Conservation (phyloP, 768 basidiomycete species). For the Scleroderma bovista region DNA sequence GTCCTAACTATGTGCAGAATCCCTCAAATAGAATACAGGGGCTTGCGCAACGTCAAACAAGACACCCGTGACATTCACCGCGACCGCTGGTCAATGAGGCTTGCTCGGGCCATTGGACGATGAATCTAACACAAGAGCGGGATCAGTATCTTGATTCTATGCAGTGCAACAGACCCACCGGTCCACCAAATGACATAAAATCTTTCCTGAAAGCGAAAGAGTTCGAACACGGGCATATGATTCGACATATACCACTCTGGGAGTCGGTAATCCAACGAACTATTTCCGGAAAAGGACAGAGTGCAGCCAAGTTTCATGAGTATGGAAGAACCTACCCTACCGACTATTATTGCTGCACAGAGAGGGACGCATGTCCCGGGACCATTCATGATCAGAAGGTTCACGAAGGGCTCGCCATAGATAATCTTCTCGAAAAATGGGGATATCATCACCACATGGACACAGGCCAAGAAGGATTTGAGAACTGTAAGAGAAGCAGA, state of each 20-base stretch:
- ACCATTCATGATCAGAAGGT: conserved; percentile 85
- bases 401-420: conserved; percentile 41
- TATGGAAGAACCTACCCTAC: conserved; percentile 48
- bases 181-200: conserved; percentile 80
- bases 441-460: conserved; percentile 53
- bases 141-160: conserved; percentile 9
- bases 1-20: no score
- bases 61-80: conserved; percentile 56
- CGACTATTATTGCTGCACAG: conserved; percentile 63
- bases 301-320: not conserved
- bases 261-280: conserved; percentile 70
- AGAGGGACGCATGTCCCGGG: conserved; percentile 90
- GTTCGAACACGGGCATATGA: conserved; percentile 84
- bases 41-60: conserved; percentile 45
- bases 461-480: conserved; percentile 52
- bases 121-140: conserved; percentile 46
- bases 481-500: conserved; percentile 64
- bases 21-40: not conserved
- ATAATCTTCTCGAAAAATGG: conserved; percentile 36
- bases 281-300: conserved; percentile 26
- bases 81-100: conserved; percentile 36
- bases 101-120: conserved; percentile 82
- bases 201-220: conserved; percentile 79
- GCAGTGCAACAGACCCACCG: conserved; percentile 68
- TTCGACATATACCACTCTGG: conserved; percentile 82